Base-by-base conservation (phyloP, 495 filamentous ascomycete genomes). In the Polyplosphaeria fusca region DNA sequence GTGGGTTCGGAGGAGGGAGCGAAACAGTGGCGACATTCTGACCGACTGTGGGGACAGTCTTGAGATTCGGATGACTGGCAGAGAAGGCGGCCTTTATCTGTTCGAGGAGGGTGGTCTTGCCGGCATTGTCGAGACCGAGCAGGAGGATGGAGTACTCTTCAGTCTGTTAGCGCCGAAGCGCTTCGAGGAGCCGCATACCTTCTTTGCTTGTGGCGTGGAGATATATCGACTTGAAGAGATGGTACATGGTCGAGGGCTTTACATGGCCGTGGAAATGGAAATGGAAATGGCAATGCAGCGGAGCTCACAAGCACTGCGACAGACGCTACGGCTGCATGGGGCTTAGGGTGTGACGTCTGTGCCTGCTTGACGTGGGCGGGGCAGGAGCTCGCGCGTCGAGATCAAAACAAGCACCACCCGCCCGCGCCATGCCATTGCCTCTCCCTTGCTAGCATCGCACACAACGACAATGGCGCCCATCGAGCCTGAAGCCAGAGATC, bases 81-180 rank as follows among this genome's bases (percentile, higher is more conserved):
- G 83, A 74, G 53, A 73, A 70, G 76, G 80, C 5, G 79, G 89
- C 81, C 74, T 96, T 96, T 67, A 96, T 87, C 68, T 96, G 89
- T 58, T 93, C 89, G 71, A 96, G 90, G 70, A 98, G 90, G 13
- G 93, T 98, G 30, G 93, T 97, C 77, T 98, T 98, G 71, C 93
- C 93, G 47, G 93, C 93, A 67, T 96, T 96, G 75, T 98, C 93
- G 68, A 98, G 86, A 47, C 93, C 93, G 61, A 97, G 87, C 45
- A 98, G 87, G 55, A 98, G 86, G 64, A 97, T 87, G 28, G 93
- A 96, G 78, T 96, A 98, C 77, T 98, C 93, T 91, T 68, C 4
- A 14, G 26, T 22, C 49, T 39, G 24, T 57, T 41, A 52, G 53
- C 41, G 27, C 14, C 3, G 14, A 19, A 20, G 45, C 12, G 4